Base-by-base conservation (phyloP, 2,329 filamentous ascomycete species). In the Dactylella cylindrospora region DNA sequence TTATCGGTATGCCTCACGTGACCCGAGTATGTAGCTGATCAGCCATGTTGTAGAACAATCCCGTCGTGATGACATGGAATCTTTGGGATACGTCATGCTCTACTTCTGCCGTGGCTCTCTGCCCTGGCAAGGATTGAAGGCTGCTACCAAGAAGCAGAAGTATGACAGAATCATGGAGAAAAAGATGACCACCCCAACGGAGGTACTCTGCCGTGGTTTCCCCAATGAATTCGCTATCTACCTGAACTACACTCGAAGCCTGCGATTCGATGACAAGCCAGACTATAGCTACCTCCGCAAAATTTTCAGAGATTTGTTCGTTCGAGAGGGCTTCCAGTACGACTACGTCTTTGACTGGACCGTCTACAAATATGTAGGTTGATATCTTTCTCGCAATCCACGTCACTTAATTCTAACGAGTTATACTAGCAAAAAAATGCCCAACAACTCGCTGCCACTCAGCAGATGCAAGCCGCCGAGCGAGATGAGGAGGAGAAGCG, bases 121-220 rank as follows among this genome's bases (percentile, higher is more conserved):
- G 55, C 93, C 93, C 65, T 98, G 93, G 93, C 93, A 98, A 79
- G 93, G 93, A 54, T 81, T 96, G 51, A 96, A 96, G 83, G 91
- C 91, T 78, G 91, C 91, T 70, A 96, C 90, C 68, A 96, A 96
- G 84, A 96, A 96, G 85, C 91, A 97, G 79, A 98, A 98, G 80
- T 97, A 98, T 74, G 93, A 98, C 77, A 84, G 91, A 67, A 98
- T 98, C 78, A 97, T 97, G 91, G 93, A 98, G 82, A 98, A 98
- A 85, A 98, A 98, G 88, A 97, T 97, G 93, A 98, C 93, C 10
- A 98, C 93, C 2, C 90, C 93, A 6, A 97, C 91, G 70, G 91
- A 98, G 77, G 90, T 96, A 41, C 88, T 98, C 43, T 98, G 93
- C 84, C 90, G 91, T 74, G 93, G 93, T 68, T 97, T 98, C 80